Evolutionary conservation across 2,329 filamentous ascomycete species (phyloP), one percentile per base, ranked within the genome.

Genomic region (Zarea fungicola): DNA sequence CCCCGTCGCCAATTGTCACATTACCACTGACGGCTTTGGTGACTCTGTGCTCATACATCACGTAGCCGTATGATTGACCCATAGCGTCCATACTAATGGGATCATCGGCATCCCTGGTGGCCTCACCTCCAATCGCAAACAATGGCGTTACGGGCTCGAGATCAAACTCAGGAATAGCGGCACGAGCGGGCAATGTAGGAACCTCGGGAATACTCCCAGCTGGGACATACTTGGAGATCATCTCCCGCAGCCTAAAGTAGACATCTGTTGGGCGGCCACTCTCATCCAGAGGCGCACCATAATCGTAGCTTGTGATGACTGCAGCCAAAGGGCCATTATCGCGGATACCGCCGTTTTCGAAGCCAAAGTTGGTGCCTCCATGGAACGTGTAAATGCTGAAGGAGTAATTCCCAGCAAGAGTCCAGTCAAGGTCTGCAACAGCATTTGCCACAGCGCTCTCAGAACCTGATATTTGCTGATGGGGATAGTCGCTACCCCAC

Each of bases 371-470:
- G 2, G 73, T 77, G 1, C 74, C 74, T 4, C 75, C 75, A 52
- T 77, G 74, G 51, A 77, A 71, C 73, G 77, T 76, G 56, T 76
- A 77, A 47, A 77, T 55, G 57, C 67, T 75, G 51, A 78, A 71
- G 1, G 71, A 73, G 40, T 64, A 62, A 36, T 67, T 65, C 22
- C 63, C 64, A 2, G 57, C 56, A 11, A 74, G 57, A 28, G 70
- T 64, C 57, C 58, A 69, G 26, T 63, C 62, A 2, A 73, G 51
- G 47, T 72, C 70, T 29, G 50, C 48, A 21, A 64, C 56, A 28
- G 64, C 58, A 31, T 56, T 52, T 36, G 55, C 49, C 2, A 65
- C 52, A n/a, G 54, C 52, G 6, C 53, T 46, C 5, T 59, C 48
- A 13, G 57, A 48, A 3, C 62, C 64, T 5, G 50, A 59, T 19